phyloP scores from a whole-genome alignment of 2,329 filamentous ascomycete genomes.

The Xylaria digitata region DNA sequence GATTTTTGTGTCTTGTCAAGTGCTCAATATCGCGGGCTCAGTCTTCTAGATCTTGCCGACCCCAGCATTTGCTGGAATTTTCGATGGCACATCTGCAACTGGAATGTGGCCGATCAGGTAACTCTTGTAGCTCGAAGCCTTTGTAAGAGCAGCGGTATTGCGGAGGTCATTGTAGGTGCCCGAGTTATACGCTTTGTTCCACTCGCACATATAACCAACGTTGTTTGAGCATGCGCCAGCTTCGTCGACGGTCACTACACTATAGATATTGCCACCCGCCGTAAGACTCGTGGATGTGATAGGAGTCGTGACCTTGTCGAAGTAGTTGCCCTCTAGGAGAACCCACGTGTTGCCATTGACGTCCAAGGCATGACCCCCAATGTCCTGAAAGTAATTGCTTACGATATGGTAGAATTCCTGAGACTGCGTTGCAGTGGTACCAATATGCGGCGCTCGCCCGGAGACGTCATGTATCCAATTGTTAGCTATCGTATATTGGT shows the following conservation, averaged over 20 bases:
- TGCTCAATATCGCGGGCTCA: too few species aligned
- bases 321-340: slow-evolving; percentile 13
- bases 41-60: not conserved
- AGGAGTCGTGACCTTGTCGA: not conserved
- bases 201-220: not conserved
- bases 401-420: not conserved
- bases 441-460: not conserved
- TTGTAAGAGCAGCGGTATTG: not conserved
- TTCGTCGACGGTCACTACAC: not conserved
- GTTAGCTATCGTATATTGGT: not conserved
- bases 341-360: not conserved
- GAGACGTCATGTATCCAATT: not conserved
- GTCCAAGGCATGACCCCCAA: slow-evolving; percentile 2
- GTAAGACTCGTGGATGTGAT: not conserved
- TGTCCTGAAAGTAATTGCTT: not conserved
- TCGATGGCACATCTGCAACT: not conserved
- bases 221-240: not conserved
- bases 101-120: not conserved
- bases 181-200: slow-evolving; percentile 5
- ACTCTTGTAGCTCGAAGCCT: not conserved
- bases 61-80: not conserved
- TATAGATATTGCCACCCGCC: not conserved
- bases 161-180: not conserved
- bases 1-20: not conserved
- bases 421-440: not conserved